Evolutionary conservation across 2,329 filamentous ascomycete species (phyloP).

Genomic region (Didymella arachidicola): DNA sequence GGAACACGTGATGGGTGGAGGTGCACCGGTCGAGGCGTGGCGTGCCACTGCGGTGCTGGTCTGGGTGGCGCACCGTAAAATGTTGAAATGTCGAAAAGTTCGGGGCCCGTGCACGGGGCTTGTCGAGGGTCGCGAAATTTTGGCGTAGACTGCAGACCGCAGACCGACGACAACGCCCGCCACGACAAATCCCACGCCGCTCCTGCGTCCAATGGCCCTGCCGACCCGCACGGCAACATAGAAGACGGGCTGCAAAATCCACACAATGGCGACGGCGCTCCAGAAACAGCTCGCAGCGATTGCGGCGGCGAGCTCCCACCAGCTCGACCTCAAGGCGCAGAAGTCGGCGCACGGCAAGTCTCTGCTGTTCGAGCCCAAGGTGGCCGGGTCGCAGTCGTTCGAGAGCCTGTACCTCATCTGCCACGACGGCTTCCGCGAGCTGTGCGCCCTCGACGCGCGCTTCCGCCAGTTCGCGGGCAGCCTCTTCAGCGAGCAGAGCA

Average conservation of each 20-base stretch:
- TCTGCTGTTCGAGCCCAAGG: slow-evolving; percentile 85
- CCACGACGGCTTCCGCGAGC: slow-evolving; percentile 85
- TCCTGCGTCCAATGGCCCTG: slow-evolving; percentile 38
- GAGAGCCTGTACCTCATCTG: slow-evolving; percentile 88
- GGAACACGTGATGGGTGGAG: neutral
- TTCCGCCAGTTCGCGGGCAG: slow-evolving; percentile 78
- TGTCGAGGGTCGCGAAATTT: neutral
- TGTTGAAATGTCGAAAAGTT: neutral
- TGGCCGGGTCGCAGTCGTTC: slow-evolving; percentile 88
- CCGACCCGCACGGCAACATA: neutral
- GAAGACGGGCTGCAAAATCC: neutral
- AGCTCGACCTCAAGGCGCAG: slow-evolving; percentile 91
- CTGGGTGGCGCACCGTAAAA: slow-evolving; percentile 10
- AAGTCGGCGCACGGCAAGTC: slow-evolving; percentile 92
- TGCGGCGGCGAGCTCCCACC: slow-evolving; percentile 85
- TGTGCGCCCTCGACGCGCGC: slow-evolving; percentile 84
- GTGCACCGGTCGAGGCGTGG: slow-evolving; percentile 1
- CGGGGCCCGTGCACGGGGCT: neutral
- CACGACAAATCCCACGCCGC: slow-evolving; percentile 31
- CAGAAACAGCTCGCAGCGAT: slow-evolving; percentile 94
- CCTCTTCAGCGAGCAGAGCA: slow-evolving; percentile 94
- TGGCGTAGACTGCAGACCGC: slow-evolving; percentile 15
- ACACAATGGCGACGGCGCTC: slow-evolving; percentile 76
- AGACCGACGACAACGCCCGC: slow-evolving; percentile 8
- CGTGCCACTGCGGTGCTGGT: slow-evolving; percentile 1